Percentiles rank a stretch among this genome's conserved stretches.
Evolutionary conservation across 1,139 yeast species (phyloP).

Genomic region (Nakaseomyces kungkrabaensis): DNA sequence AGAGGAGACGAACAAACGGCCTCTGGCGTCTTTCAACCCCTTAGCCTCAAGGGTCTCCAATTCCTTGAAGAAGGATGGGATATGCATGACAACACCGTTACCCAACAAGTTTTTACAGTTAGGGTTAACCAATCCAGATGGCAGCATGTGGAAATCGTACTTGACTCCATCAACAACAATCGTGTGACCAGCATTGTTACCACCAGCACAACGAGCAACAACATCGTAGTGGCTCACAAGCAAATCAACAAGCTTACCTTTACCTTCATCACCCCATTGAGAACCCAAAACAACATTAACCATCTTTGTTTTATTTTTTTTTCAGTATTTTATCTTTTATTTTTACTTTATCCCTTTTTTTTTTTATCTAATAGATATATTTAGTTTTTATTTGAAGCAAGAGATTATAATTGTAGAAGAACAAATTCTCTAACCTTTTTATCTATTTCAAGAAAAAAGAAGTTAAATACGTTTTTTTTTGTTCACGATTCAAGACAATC

Average conservation of each 20-base stretch:
- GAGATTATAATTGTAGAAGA: too few relatives aligned
- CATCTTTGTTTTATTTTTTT: constrained; percentile 18
- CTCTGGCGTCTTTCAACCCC: constrained; percentile 62
- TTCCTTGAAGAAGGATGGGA: constrained; percentile 88
- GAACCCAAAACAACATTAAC: constrained; percentile 80
- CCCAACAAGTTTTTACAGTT: constrained; percentile 85
- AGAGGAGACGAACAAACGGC: constrained; percentile 76
- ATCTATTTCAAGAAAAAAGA: too few relatives aligned
- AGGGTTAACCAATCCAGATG: constrained; percentile 91
- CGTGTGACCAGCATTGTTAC: constrained; percentile 98
- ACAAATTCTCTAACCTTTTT: too few relatives aligned
- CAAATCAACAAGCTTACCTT: constrained; percentile 91
- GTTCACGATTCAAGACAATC: too few relatives aligned
- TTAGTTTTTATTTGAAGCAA: too few relatives aligned
- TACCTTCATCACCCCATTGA: constrained; percentile 99
- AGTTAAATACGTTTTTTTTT: too few relatives aligned
- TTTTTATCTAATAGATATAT: neutral
- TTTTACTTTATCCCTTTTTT: neutral
- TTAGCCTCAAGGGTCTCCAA: constrained; percentile 70
- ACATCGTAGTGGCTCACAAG: constrained; percentile 90
- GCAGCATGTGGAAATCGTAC: constrained; percentile 97
- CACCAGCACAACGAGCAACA: constrained; percentile 98
- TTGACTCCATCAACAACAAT: constrained; percentile 81
- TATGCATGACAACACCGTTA: constrained; percentile 92
- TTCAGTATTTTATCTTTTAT: neutral